Percentiles rank a stretch among this genome's conserved stretches.
Evolutionary conservation across 345 rosid species (phyloP).

Genomic region (Syzygium grande): DNA sequence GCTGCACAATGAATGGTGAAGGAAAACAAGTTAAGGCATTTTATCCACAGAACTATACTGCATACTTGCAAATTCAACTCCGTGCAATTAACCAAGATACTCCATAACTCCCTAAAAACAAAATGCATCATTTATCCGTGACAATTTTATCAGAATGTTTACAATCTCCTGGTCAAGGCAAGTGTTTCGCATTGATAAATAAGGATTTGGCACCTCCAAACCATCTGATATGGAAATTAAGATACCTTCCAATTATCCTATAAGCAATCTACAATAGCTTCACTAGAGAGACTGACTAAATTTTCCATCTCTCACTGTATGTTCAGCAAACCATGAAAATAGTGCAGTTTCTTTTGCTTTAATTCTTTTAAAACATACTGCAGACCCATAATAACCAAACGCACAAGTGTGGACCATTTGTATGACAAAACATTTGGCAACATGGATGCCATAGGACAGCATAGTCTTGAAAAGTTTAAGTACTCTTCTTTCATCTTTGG

Average conservation of each 20-base stretch:
- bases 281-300: background rate
- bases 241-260: background rate
- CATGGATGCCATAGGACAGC: background rate
- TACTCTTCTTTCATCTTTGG: background rate
- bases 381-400: background rate
- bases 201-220: background rate
- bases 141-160: background rate
- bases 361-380: background rate
- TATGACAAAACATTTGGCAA: background rate
- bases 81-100: background rate
- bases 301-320: background rate
- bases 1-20: background rate
- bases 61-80: background rate
- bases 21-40: background rate
- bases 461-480: background rate
- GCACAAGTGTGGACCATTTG: background rate
- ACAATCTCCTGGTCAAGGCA: background rate
- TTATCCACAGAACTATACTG: background rate
- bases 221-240: background rate
- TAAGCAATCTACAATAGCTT: background rate
- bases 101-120: background rate
- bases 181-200: background rate
- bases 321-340: background rate
- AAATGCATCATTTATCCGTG: background rate
- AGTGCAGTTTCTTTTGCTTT: background rate